Base-by-base conservation (phyloP, 345 rosid genomes). In the Alliaria petiolata region DNA sequence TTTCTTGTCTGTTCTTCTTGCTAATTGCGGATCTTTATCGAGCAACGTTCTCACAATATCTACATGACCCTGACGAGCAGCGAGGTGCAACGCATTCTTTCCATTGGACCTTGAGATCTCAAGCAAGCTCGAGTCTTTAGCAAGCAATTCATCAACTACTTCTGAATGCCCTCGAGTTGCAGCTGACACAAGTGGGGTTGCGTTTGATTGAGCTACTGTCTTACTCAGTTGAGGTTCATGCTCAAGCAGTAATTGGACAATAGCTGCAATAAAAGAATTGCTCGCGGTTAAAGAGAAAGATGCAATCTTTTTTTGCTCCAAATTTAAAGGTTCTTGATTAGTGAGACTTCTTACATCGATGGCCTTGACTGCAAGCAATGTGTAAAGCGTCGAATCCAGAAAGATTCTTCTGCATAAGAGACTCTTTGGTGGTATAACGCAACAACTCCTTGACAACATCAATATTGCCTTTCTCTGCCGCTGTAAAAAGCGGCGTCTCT, bases 61-160 rank as follows among this genome's bases (percentile, higher is more conserved):
- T 11, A 80, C 88, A 67, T 89, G 91, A 25, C 97, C 99, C 76
- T 95, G 97, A 59, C 99, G 86, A 5, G 91, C 93, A 58, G 97
- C 88, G 30, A 91, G 83, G 79, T 91, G 99, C 50, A 95, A 81
- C 34, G 99, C 95, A 59, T 89, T 95, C 72, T 95, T 95, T 1
- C 97, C 97, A 15, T 91, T 95, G 4, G 91, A 79, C 80, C 81
- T 83, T 8, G 92, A 54, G 10, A 83, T 81, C 60, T 87, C 90
- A 15, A 91, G 59, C 75, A 85, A 83, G 78, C 84, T 81, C 25
- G 81, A 72, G 78, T 91, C 92, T 76, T 77, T 84, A 0, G 79
- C 76, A 44, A 95, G 87, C 80, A 91, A 81, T 53, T 85, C 86
- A 19, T 81, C 65, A 8, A 91, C 95, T 3, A 86, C 88, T 11